These are phyloP conservation scores for Penicillium riverlandense DNA, from an alignment of 495 filamentous ascomycete species.

Conservation along the genomic window DNA sequence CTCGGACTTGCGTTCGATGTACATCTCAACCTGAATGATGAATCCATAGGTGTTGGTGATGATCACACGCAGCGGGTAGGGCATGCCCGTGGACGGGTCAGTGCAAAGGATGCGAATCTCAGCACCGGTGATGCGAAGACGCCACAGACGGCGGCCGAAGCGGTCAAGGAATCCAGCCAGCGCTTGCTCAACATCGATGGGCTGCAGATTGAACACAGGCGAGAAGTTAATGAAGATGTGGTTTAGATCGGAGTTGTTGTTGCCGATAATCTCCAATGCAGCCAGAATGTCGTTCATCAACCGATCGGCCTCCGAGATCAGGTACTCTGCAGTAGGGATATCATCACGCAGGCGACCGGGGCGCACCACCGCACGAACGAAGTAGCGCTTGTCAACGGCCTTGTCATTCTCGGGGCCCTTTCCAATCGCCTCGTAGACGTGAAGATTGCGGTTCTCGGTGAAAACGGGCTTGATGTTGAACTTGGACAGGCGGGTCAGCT, in stretches of 20 bases:
- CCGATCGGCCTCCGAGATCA: constrained; percentile 94
- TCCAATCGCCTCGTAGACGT: constrained; percentile 94
- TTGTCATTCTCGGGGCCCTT: constrained; percentile 86
- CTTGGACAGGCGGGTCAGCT: constrained; percentile 86
- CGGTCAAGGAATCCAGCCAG: constrained; percentile 92
- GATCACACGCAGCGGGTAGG: constrained; percentile 90
- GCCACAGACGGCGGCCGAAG: constrained; percentile 91
- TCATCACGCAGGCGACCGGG: constrained; percentile 91
- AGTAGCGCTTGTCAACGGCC: constrained; percentile 76
- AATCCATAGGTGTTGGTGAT: constrained; percentile 99
- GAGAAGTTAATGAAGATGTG: constrained; percentile 99
- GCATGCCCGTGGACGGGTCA: constrained; percentile 72
- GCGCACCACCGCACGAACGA: constrained; percentile 88
- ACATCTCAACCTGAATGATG: constrained; percentile 95
- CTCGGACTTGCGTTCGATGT: constrained; percentile 95
- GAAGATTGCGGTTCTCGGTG: constrained; percentile 97
- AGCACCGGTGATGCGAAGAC: constrained; percentile 91
- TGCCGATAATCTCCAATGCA: constrained; percentile 94
- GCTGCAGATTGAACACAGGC: constrained; percentile 85
- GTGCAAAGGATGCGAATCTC: constrained; percentile 99
- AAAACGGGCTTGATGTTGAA: constrained; percentile 98
- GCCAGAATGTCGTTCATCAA: constrained; percentile 97
- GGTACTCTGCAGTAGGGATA: constrained; percentile 93
- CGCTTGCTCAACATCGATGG: constrained; percentile 86
- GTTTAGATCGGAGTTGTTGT: constrained; percentile 98